Evolutionary conservation across 2,329 filamentous ascomycete genomes (phyloP), one percentile per base, ranked within the genome.

Genomic region (Pseudogymnoascus sp.): DNA sequence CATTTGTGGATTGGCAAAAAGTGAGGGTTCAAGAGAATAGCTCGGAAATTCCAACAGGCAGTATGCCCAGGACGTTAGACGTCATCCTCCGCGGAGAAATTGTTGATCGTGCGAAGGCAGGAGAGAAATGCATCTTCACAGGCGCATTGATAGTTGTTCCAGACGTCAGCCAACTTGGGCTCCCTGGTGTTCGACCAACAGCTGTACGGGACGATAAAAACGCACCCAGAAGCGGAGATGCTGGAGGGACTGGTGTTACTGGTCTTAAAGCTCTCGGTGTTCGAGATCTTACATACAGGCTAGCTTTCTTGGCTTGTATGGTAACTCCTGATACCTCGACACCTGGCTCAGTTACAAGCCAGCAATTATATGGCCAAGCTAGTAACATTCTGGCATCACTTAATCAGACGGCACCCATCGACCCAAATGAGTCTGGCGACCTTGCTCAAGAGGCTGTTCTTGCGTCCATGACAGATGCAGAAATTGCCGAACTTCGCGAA

Each of bases 1-100:
- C 93, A 0, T 99, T 99, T 74, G 90, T 99, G 67, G 95, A 99
- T 78, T 99, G 95, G 95, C 95, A 99, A 75, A 98, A 98, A 76
- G 92, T 98, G 23, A 90, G 96, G 67, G 92, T 98, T 67, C 95
- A 99, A 77, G 95, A 99, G 77, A 99, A 98, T 79, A 96, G 92
- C 69, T 93, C 93, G 3, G 95, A 99, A 75, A 99, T 99, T 39
- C 95, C 95, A 0, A 99, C 95, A 0, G 95, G 95, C 63, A 97
- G 93, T 78, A 99, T 99, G 95, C 95, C 95, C 23, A 85, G 95
- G 65, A 99, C 95, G 2, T 95, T 99, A 85, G 95, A 99, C 72
- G 90, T 99, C 45, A 97, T 99, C 69, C 78, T 99, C 36, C 88
- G 95, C 66, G 95, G 95, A 72, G 95, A 99, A 75, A 97, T 99